Conservation (phyloP, 768 basidiomycete genomes). For the Tylopilus intermedius region DNA sequence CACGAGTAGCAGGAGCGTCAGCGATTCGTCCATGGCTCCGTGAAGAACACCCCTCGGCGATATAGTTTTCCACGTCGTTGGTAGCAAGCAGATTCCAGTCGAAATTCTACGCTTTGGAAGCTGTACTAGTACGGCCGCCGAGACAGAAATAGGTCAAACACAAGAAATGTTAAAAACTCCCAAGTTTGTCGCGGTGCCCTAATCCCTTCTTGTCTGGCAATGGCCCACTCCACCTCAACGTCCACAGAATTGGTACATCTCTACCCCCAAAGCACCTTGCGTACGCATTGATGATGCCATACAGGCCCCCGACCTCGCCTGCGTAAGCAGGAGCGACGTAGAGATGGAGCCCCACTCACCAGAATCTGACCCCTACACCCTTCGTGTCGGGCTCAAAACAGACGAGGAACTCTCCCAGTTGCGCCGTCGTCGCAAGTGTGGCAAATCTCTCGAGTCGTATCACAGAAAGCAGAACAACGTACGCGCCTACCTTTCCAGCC, state of each 20-base stretch:
- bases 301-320: background rate
- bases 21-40: slow-evolving; percentile 11
- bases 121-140: too few relatives aligned
- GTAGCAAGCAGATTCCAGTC: too few relatives aligned
- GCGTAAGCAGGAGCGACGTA: slow-evolving; percentile 20
- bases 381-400: slow-evolving; percentile 56
- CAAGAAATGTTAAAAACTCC: too few relatives aligned
- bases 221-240: slow-evolving; percentile 2
- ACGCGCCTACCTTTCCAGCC: slow-evolving; percentile 16
- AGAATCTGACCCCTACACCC: slow-evolving; percentile 59
- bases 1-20: slow-evolving; percentile 41
- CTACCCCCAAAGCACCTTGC: background rate
- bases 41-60: too few relatives aligned
- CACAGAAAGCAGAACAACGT: slow-evolving; percentile 73
- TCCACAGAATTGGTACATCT: slow-evolving; percentile 8
- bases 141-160: too few relatives aligned
- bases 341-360: slow-evolving; percentile 38
- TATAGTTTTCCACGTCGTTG: too few relatives aligned
- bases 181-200: too few relatives aligned
- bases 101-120: too few relatives aligned
- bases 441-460: slow-evolving; percentile 61
- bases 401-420: slow-evolving; percentile 61
- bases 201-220: background rate
- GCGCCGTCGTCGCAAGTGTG: slow-evolving; percentile 50
- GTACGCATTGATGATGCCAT: background rate